Percentiles rank a stretch among this genome's conserved stretches.
Conservation (phyloP, 371 early-diverging fungal species). For the Saksenaea oblongispora region DNA sequence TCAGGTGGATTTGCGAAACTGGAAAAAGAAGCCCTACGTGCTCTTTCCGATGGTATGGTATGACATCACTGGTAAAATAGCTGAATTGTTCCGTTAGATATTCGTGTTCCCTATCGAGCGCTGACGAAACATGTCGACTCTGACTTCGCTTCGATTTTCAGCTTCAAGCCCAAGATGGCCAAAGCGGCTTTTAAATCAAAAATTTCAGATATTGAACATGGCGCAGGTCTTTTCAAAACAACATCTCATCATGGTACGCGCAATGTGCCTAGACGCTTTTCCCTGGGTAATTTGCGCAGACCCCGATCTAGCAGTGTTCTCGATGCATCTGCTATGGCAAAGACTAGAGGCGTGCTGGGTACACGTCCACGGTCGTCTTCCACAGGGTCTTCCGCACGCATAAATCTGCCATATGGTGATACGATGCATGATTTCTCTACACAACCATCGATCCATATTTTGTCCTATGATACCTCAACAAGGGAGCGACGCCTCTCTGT, state of each 20-base stretch:
- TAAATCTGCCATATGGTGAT: background rate
- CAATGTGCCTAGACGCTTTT: conserved; percentile 3
- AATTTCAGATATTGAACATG: conserved; percentile 1
- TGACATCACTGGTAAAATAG: background rate
- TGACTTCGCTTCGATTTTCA: conserved; percentile 30
- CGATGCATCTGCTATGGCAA: background rate
- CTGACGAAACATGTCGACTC: conserved; percentile 35
- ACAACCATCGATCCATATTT: conserved; percentile 12
- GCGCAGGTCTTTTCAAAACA: background rate
- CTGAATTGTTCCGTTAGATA: conserved; percentile 14
- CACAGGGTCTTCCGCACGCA: background rate
- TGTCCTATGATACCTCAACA: conserved; percentile 6
- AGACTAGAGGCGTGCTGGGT: background rate
- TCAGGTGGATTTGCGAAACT: conserved; percentile 35
- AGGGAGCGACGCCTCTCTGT: background rate
- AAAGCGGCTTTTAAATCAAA: conserved; percentile 5
- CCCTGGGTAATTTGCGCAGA: conserved; percentile 8
- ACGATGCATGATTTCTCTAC: background rate
- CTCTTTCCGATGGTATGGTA: conserved; percentile 29
- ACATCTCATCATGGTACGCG: background rate
- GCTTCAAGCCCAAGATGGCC: conserved; percentile 25
- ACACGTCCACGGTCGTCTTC: conserved; percentile 8
- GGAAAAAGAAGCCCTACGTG: conserved; percentile 33
- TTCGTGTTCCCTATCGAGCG: conserved; percentile 38
- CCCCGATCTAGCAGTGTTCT: conserved; percentile 10